phyloP scores from a whole-genome alignment of 2,329 filamentous ascomycete genomes.

The Neopestalotiopsis clavispora region DNA sequence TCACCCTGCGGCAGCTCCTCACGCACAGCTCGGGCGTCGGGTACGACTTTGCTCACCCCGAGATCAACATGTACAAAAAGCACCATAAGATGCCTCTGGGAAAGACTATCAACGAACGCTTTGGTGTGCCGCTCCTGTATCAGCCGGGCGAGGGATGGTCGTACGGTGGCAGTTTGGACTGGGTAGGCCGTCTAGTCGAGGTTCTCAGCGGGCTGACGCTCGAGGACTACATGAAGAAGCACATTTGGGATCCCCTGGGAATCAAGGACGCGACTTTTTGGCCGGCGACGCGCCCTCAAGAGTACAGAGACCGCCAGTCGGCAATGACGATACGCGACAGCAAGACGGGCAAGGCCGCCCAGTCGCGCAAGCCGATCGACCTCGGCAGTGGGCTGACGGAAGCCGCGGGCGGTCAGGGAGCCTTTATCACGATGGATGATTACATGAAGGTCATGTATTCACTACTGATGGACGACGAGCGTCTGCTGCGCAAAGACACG shows the following conservation, averaged over 20 bases:
- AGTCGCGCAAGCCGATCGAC: conserved; percentile 23
- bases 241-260: conserved; percentile 29
- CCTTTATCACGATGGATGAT: conserved; percentile 40
- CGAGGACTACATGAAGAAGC: conserved; percentile 24
- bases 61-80: conserved; percentile 16
- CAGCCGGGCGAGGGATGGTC: conserved; percentile 49
- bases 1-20: conserved; percentile 53
- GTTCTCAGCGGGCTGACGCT: conserved; percentile 32
- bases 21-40: conserved; percentile 49
- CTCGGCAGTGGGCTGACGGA: conserved; percentile 25
- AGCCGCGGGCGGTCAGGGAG: conserved; percentile 41
- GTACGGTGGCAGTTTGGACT: conserved; percentile 49
- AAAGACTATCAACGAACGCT: conserved; percentile 31
- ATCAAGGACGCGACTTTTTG: conserved; percentile 28
- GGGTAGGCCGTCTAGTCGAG: conserved; percentile 40
- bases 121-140: conserved; percentile 43
- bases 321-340: conserved; percentile 26
- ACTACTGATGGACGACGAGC: conserved; percentile 53
- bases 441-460: conserved; percentile 51
- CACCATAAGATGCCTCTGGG: neutral
- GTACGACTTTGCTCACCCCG: conserved; percentile 41
- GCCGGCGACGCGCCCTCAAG: conserved; percentile 22
- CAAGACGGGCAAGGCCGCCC: conserved; percentile 17
- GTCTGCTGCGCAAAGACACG: conserved; percentile 46
- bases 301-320: conserved; percentile 23